Evolutionary conservation across 805 yeast genomes (phyloP), one percentile per base, ranked within the genome.

Genomic region (Pichia kluyveri): DNA sequence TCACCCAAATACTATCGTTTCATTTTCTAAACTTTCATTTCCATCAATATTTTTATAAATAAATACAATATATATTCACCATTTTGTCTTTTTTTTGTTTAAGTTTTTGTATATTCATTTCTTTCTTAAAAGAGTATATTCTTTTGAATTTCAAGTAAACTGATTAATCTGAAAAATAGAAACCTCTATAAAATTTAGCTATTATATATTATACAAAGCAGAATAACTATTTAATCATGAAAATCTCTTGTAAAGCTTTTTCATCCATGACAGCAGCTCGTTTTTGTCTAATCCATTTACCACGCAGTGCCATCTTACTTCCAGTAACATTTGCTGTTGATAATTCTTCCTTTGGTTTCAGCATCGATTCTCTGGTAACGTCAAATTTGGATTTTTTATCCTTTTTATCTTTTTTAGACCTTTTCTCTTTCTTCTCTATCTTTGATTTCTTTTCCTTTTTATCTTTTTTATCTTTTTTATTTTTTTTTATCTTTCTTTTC

Each of bases 231-330:
- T 58, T 56, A 42, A 89, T 78, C 97, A 91, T 91, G 61, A 91
- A 86, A 49, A 91, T 91, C 66, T 91, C 98, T 56, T 86, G 88
- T 52, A 91, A 73, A 14, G 96, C 89, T 63, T 87, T 82, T 3
- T 84, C 76, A 62, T 91, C 98, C 81, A 84, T 78, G 0, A 90
- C 88, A 1, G 97, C 91, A 11, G 95, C 93, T 58, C 93, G 76
- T 63, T 91, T 91, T 63, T 89, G 96, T 55, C 76, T 83, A 47
- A 91, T 90, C 83, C 88, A 90, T 63, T 79, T 83, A 23, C 95
- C 82, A 63, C 98, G 77, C 5, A 85, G 85, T 1, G 95, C 82
- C 43, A 80, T 62, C 58, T 85, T 72, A n/a, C 83, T 75, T 12
- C 75, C 56, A 1, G 76, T 67, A 1, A 67, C 69, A 8, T 71